A percentile compares a stretch with the other conserved stretches of the same genome.
These are phyloP conservation scores for Dryas alaskensis DNA, from an alignment of 306 rosid species.

Conservation along the genomic window DNA sequence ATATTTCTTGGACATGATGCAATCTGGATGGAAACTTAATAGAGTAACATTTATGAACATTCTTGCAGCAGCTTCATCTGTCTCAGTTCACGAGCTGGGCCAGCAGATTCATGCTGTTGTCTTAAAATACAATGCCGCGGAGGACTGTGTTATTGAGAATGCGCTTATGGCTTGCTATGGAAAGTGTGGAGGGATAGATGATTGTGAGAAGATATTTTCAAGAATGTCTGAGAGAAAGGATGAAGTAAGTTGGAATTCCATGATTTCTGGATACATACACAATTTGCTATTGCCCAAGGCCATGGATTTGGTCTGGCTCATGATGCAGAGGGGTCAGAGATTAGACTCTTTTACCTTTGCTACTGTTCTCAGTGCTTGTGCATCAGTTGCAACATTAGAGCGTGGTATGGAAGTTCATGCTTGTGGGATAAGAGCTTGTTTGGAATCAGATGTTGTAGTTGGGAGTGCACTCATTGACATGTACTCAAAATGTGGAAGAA, in stretches of 20 bases:
- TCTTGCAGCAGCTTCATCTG: constrained; percentile 67
- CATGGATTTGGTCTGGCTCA: constrained; percentile 72
- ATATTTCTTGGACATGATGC: constrained; percentile 73
- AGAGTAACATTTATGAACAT: constrained; percentile 73
- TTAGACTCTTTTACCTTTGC: constrained; percentile 84
- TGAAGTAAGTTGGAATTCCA: constrained; percentile 88
- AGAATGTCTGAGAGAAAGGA: constrained; percentile 72
- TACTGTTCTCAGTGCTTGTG: constrained; percentile 94
- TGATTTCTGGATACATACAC: constrained; percentile 89
- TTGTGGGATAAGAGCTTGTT: constrained; percentile 65
- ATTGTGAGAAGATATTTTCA: constrained; percentile 67
- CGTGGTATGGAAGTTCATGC: constrained; percentile 96
- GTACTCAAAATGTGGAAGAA: constrained; percentile 88
- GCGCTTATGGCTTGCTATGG: constrained; percentile 85
- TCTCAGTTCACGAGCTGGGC: constrained; percentile 49
- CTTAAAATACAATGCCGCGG: constrained; percentile 46
- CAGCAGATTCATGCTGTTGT: constrained; percentile 67
- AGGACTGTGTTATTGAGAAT: constrained; percentile 67
- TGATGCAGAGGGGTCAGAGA: constrained; percentile 85
- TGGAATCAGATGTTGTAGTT: constrained; percentile 74
- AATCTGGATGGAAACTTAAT: constrained; percentile 61
- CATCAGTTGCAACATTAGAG: constrained; percentile 80
- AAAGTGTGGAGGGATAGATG: constrained; percentile 56
- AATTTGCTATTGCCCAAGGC: constrained; percentile 69
- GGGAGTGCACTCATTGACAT: constrained; percentile 91